Evolutionary conservation across 768 basidiomycete species (phyloP).

Genomic region (Cytidiella melzeri): DNA sequence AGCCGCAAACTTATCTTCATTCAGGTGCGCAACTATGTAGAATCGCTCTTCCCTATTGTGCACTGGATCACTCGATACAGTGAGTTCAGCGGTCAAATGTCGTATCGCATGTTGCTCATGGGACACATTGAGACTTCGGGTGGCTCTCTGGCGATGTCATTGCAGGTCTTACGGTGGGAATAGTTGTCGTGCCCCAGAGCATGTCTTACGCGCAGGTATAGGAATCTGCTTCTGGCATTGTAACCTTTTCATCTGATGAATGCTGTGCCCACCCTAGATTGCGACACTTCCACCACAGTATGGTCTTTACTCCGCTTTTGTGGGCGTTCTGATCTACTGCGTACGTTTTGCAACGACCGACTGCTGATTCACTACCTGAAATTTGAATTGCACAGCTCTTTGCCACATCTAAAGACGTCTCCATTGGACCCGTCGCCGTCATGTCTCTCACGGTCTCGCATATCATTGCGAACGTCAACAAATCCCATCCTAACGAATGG

Average conservation of each 20-base stretch:
- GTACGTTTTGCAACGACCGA: conserved; percentile 34
- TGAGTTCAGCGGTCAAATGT: conserved; percentile 28
- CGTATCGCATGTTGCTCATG: neutral
- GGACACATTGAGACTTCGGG: conserved; percentile 41
- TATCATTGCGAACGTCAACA: conserved; percentile 64
- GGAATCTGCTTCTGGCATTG: neutral
- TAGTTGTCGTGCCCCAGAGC: conserved; percentile 91
- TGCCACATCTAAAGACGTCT: conserved; percentile 96
- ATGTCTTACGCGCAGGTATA: conserved; percentile 81
- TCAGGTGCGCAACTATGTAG: conserved; percentile 59
- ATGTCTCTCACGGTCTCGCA: conserved; percentile 89
- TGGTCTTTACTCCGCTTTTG: conserved; percentile 91
- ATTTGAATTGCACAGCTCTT: conserved; percentile 56
- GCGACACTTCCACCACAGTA: conserved; percentile 84
- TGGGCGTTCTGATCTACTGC: conserved; percentile 81
- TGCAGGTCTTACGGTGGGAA: conserved; percentile 89
- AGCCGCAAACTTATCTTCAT: conserved; percentile 5
- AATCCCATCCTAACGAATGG: conserved; percentile 52
- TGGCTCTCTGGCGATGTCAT: conserved; percentile 87
- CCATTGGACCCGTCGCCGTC: conserved; percentile 98
- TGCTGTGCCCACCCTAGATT: conserved; percentile 39
- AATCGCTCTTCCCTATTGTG: conserved; percentile 76
- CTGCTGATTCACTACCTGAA: conserved; percentile 1
- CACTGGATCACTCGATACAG: conserved; percentile 87
- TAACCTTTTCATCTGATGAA: neutral